These are phyloP conservation scores for Pyrenophora teres DNA, from an alignment of 2,329 filamentous ascomycete genomes.

Conservation along the genomic window DNA sequence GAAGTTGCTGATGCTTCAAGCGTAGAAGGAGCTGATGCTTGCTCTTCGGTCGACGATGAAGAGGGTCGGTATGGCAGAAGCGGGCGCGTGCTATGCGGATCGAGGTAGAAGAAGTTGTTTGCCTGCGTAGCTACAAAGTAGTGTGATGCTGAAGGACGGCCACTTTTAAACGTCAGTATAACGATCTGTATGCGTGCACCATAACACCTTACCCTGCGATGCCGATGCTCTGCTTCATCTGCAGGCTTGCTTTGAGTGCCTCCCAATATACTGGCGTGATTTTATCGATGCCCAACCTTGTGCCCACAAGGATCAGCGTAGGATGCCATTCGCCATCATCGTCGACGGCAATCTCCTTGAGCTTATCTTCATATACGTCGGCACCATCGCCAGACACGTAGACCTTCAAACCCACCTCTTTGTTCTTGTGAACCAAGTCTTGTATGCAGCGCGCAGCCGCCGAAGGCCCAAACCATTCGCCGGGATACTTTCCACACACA, in stretches of 20 bases:
- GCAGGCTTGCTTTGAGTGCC: slow-evolving; percentile 80
- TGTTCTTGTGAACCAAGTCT: slow-evolving; percentile 71
- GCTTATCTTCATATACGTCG: slow-evolving; percentile 90
- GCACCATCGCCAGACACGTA: slow-evolving; percentile 89
- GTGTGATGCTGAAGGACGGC: slow-evolving; percentile 86
- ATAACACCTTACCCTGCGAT: slow-evolving; percentile 76
- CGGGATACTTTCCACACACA: slow-evolving; percentile 90
- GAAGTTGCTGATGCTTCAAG: slow-evolving; percentile 20
- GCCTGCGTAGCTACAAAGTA: slow-evolving; percentile 77
- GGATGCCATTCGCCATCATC: slow-evolving; percentile 72
- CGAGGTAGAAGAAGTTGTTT: slow-evolving; percentile 87
- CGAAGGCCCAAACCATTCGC: slow-evolving; percentile 98
- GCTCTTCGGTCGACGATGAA: slow-evolving; percentile 1
- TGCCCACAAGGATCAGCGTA: slow-evolving; percentile 86
- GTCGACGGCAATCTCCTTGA: slow-evolving; percentile 76
- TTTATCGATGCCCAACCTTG: slow-evolving; percentile 88
- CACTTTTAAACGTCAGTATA: slow-evolving; percentile 57
- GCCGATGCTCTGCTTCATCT: slow-evolving; percentile 90
- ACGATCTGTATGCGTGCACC: neutral
- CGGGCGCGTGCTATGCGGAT: slow-evolving; percentile 84
- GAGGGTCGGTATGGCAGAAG: slow-evolving; percentile 65
- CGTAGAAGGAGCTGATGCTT: neutral
- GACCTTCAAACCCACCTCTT: slow-evolving; percentile 69
- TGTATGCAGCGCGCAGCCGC: slow-evolving; percentile 93
- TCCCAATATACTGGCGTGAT: slow-evolving; percentile 95